These are phyloP conservation scores for Pseudogymnoascus sp. DNA, from an alignment of 2,329 filamentous ascomycete species.

Conservation along the genomic window DNA sequence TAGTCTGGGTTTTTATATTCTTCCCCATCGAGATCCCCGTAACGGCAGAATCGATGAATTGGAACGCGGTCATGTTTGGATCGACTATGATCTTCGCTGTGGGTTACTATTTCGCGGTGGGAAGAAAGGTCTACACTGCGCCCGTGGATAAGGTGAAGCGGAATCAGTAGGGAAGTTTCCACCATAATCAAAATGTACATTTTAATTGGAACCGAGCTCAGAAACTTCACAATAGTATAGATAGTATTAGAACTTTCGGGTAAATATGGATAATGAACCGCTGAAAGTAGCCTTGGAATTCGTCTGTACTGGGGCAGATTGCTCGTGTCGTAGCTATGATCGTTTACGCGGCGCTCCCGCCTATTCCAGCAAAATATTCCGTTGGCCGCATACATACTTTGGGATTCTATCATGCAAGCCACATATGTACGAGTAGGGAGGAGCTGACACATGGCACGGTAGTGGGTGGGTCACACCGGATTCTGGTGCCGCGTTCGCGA, in stretches of 20 bases:
- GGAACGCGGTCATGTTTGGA: constrained; percentile 20
- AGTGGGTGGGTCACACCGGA: background rate
- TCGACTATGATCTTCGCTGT: constrained; percentile 18
- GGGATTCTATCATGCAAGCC: background rate
- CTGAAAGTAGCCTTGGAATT: too few relatives aligned
- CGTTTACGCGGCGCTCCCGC: background rate
- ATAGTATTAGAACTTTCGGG: background rate
- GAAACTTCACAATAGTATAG: background rate
- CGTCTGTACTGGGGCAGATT: background rate
- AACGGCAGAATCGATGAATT: constrained; percentile 40
- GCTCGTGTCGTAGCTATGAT: background rate
- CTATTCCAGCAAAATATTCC: background rate
- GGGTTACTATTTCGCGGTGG: constrained; percentile 28
- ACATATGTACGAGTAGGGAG: background rate
- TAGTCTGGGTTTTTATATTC: constrained; percentile 41
- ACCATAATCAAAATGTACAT: constrained; percentile 7
- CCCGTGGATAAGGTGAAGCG: constrained; percentile 18
- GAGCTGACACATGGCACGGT: background rate
- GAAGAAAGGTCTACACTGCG: constrained; percentile 28
- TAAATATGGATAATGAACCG: background rate
- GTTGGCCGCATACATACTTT: background rate
- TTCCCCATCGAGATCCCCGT: constrained; percentile 37
- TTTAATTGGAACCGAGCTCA: background rate
- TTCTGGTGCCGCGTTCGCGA: background rate
- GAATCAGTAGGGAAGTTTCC: background rate